Evolutionary conservation across 805 yeast species (phyloP).

Genomic region (Danielia reshetovae): DNA sequence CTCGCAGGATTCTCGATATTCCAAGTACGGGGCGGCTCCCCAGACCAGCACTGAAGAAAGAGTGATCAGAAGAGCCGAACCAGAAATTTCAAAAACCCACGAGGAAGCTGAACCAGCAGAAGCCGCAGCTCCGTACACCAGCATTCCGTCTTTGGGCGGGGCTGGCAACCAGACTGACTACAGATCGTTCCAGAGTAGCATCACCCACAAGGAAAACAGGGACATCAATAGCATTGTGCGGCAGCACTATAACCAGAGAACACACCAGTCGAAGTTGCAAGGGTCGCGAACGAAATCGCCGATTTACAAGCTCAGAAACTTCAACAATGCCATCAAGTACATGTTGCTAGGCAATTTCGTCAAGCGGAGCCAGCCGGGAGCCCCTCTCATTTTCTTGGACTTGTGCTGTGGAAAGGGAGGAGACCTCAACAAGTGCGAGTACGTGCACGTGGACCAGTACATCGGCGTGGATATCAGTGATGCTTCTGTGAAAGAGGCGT

Average conservation of each 20-base stretch:
- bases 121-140: constrained; percentile 14
- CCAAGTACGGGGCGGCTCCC: constrained; percentile 16
- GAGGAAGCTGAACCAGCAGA: constrained; percentile 5
- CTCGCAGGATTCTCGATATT: constrained; percentile 10
- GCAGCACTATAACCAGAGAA: constrained; percentile 81
- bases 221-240: constrained; percentile 67
- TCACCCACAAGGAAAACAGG: constrained; percentile 30
- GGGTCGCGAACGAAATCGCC: constrained; percentile 70
- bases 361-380: constrained; percentile 21
- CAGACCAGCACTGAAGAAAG: constrained; percentile 7
- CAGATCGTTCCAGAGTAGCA: constrained; percentile 37
- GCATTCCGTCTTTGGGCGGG: constrained; percentile 15
- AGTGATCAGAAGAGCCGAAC: constrained; percentile 13
- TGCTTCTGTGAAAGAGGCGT: constrained; percentile 81
- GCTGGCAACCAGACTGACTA: constrained; percentile 20
- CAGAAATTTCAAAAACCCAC: constrained; percentile 5
- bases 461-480: constrained; percentile 93
- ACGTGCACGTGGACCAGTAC: constrained; percentile 66
- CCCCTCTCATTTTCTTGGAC: constrained; percentile 58
- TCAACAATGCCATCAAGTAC: constrained; percentile 89
- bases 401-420: constrained; percentile 99
- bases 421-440: constrained; percentile 85
- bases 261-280: constrained; percentile 59
- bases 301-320: constrained; percentile 79
- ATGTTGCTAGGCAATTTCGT: constrained; percentile 73